phyloP scores from a whole-genome alignment of 192 early-diverging fungal species.

The Linnemannia exigua region DNA sequence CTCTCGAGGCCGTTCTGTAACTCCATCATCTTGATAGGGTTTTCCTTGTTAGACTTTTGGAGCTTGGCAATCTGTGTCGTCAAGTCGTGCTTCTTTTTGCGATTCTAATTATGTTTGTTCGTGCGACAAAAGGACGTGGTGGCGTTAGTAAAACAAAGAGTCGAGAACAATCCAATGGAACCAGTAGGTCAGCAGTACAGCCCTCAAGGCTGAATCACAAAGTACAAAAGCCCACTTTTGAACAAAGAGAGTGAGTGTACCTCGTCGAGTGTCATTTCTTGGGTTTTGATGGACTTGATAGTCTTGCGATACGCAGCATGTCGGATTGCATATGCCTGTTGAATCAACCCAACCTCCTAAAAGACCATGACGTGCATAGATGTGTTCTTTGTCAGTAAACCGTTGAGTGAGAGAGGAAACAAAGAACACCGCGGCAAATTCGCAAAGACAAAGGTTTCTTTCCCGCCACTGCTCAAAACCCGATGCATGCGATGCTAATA shows the following conservation, averaged over 20 bases:
- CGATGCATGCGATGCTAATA: background rate
- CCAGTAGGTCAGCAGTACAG: conserved; percentile 23
- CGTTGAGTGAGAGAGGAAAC: background rate
- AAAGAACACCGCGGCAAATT: background rate
- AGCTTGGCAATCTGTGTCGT: conserved; percentile 48
- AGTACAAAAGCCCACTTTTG: background rate
- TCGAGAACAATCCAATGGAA: background rate
- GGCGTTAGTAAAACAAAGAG: background rate
- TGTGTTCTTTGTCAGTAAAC: background rate
- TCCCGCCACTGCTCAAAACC: background rate
- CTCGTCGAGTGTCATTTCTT: conserved; percentile 53
- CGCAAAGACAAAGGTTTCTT: background rate
- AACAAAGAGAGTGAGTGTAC: conserved; percentile 7
- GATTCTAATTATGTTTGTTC: conserved; percentile 28
- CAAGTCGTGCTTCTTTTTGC: conserved; percentile 55
- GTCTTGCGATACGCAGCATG: conserved; percentile 43
- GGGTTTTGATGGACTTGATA: conserved; percentile 46
- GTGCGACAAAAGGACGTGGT: background rate
- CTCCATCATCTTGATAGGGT: conserved; percentile 56
- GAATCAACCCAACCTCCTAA: conserved; percentile 52
- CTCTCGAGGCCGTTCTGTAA: conserved; percentile 42
- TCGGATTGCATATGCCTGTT: conserved; percentile 41
- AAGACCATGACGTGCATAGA: background rate
- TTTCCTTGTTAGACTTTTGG: conserved; percentile 55
- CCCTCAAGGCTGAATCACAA: background rate